Evolutionary conservation across 768 basidiomycete species (phyloP).

Genomic region (Auriscalpium microsporum): DNA sequence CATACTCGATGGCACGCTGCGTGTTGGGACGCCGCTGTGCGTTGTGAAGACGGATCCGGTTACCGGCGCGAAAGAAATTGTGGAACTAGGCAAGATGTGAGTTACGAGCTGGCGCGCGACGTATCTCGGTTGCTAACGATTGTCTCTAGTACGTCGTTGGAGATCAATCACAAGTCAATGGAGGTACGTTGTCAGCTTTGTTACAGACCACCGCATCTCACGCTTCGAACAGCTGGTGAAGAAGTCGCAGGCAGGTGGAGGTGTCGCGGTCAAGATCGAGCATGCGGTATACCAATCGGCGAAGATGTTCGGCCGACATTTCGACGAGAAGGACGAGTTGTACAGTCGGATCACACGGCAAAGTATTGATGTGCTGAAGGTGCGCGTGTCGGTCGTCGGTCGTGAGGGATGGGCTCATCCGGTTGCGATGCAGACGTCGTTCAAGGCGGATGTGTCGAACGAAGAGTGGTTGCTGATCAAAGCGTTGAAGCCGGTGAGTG

Average conservation of each 20-base stretch:
- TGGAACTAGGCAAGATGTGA: constrained; percentile 91
- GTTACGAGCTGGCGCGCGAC: constrained; percentile 21
- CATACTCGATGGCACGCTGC: constrained; percentile 85
- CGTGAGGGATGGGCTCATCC: background rate
- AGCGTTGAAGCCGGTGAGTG: constrained; percentile 67
- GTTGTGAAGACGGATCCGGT: constrained; percentile 87
- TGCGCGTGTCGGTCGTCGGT: constrained; percentile 21
- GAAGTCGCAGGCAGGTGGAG: constrained; percentile 89
- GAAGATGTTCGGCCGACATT: constrained; percentile 94
- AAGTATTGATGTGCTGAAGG: constrained; percentile 95
- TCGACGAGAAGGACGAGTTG: constrained; percentile 91
- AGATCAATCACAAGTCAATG: constrained; percentile 89
- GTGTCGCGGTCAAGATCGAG: constrained; percentile 98
- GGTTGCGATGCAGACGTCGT: constrained; percentile 48
- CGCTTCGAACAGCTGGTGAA: constrained; percentile 63
- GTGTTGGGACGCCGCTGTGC: constrained; percentile 89
- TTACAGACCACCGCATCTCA: background rate
- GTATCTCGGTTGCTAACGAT: background rate
- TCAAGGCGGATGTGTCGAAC: constrained; percentile 80
- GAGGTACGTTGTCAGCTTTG: constrained; percentile 43
- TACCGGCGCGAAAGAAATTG: constrained; percentile 85
- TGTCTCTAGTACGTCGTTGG: constrained; percentile 72
- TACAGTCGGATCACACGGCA: constrained; percentile 84
- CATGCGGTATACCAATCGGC: constrained; percentile 93
- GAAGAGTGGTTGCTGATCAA: constrained; percentile 95